Base-by-base conservation (phyloP, 2,329 filamentous ascomycete genomes). In the Dothideomycetidae sp. region DNA sequence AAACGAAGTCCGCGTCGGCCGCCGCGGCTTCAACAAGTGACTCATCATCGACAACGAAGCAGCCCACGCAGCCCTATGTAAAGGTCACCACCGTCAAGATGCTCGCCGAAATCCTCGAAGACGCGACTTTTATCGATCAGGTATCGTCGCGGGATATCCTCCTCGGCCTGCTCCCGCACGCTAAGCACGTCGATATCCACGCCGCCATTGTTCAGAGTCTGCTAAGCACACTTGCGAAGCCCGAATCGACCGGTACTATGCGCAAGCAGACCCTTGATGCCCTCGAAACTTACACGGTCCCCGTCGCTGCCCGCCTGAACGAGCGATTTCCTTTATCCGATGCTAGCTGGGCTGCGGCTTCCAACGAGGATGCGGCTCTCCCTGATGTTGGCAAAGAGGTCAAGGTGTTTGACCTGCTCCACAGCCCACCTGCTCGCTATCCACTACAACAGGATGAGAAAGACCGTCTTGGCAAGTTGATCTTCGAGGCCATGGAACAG, bases 31-130 rank as follows among this genome's bases (percentile, higher is more conserved):
- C 21, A 7, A 26, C 21, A 7, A n/a, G 7, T 26, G n/a, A 7
- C 7, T n/a, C 7, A 44, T 48, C 4, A 12, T 28, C 34, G 3
- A 23, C 33, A 18, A 30, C 38, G 11, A 16, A 34, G 3, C n/a
- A 37, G 15, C 41, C 51, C 0, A 40, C 46, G 11, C n/a, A 37
- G 15, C 41, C 51, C 0, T 41, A 45, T n/a, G 44, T 63, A 32
- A 64, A 64, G 37, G 46, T 63, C 3, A 63, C 59, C 0, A 64
- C 61, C 1, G 50, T 61, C 31, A 64, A 65, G 35, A 49, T 57
- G 29, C 50, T 65, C 1, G 58, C 59, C 1, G 53, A 63, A 40
- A 37, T 62, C 3, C 46, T 64, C 11, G 41, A 53, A 4, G 44
- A 50, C 7, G 46, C 56, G 0, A 43, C 51, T 0, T 59, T 56